Conservation (phyloP, 2,329 filamentous ascomycete genomes). For the Cytospora chrysosperma region DNA sequence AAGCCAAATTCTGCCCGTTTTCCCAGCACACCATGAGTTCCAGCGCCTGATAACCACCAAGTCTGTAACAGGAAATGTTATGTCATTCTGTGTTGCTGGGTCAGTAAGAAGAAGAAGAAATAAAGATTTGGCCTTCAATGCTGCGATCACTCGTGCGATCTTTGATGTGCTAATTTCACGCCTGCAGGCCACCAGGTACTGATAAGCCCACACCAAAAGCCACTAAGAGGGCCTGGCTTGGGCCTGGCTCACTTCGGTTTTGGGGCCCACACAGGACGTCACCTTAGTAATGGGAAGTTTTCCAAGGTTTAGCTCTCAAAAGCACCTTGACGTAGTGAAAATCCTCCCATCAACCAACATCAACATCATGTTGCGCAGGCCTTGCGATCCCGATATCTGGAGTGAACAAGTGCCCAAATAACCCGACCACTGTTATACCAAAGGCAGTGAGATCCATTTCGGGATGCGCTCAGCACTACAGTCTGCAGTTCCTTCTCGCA, state of each 20-base stretch:
- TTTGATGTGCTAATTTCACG: background rate
- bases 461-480: slow-evolving; percentile 47
- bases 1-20: background rate
- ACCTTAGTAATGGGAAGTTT: background rate
- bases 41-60: background rate
- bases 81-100: background rate
- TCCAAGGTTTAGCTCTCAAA: background rate
- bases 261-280: background rate
- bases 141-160: background rate
- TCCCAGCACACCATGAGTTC: background rate
- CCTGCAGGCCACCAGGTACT: background rate
- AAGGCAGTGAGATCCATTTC: background rate
- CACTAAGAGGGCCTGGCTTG: background rate
- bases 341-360: slow-evolving; percentile 2
- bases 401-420: slow-evolving; percentile 3
- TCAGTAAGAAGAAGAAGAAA: background rate
- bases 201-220: background rate
- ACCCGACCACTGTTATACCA: slow-evolving; percentile 8
- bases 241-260: too few species aligned
- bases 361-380: slow-evolving; percentile 4
- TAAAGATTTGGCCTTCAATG: background rate
- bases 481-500: slow-evolving; percentile 50
- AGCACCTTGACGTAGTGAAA: slow-evolving; percentile 15
- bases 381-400: background rate
- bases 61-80: background rate